Conservation (phyloP, 305 asterid species). For the Fraxinus sp. region DNA sequence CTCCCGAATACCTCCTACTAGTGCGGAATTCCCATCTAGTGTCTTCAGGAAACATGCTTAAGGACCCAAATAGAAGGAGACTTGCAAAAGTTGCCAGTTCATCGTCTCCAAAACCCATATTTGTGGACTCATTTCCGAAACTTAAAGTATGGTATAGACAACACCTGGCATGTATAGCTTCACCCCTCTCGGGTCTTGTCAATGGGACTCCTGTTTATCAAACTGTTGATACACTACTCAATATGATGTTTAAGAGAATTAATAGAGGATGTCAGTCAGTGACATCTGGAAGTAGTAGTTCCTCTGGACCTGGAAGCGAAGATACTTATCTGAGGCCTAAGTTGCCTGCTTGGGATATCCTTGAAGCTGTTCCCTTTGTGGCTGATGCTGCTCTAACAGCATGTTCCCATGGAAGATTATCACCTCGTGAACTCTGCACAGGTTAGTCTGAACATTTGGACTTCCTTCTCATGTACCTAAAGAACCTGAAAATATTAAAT, state of each 20-base stretch:
- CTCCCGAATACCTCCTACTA: constrained; percentile 84
- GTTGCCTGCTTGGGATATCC: constrained; percentile 97
- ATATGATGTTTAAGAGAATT: constrained; percentile 85
- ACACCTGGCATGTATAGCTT: constrained; percentile 90
- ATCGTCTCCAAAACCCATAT: constrained; percentile 72
- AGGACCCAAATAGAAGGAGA: constrained; percentile 81
- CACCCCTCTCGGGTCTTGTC: constrained; percentile 85
- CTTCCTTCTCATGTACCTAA: not conserved
- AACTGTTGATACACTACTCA: constrained; percentile 73
- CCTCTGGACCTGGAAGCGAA: constrained; percentile 73
- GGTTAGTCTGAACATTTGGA: constrained; percentile 43
- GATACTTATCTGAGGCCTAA: constrained; percentile 66
- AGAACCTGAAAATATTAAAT: not conserved
- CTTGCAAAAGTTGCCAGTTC: constrained; percentile 74
- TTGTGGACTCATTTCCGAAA: constrained; percentile 93
- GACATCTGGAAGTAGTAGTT: constrained; percentile 82
- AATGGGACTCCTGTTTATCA: constrained; percentile 79
- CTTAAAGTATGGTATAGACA: constrained; percentile 97
- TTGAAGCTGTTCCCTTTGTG: constrained; percentile 96
- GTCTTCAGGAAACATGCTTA: constrained; percentile 53
- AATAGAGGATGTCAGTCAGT: constrained; percentile 62
- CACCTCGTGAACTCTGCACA: constrained; percentile 97
- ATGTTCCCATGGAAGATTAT: constrained; percentile 83
- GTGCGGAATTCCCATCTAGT: constrained; percentile 85
- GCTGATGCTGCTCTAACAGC: constrained; percentile 96